phyloP scores from a whole-genome alignment of 1,284 basidiomycete genomes.

The Ceratobasidium sp. region DNA sequence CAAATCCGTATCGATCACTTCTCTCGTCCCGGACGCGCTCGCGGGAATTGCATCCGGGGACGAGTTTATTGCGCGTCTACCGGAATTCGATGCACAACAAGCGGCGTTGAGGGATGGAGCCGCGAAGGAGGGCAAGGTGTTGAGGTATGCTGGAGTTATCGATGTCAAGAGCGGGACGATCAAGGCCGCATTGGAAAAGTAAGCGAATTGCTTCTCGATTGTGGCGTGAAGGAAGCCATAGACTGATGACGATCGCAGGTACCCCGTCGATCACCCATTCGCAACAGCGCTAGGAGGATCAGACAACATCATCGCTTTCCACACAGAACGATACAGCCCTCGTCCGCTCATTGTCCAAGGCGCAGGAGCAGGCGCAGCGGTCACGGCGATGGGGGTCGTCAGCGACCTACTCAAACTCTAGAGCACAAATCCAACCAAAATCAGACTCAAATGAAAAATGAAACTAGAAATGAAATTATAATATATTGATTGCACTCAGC shows the following conservation, averaged over 20 bases:
- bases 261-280: constrained; percentile 90
- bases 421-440: neutral
- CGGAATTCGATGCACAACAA: constrained; percentile 88
- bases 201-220: constrained; percentile 52
- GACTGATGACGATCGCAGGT: constrained; percentile 65
- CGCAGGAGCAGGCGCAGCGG: constrained; percentile 94
- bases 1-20: constrained; percentile 84
- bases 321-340: constrained; percentile 88
- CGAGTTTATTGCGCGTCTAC: constrained; percentile 85
- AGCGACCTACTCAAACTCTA: constrained; percentile 75
- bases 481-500: neutral
- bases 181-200: constrained; percentile 92
- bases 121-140: constrained; percentile 80
- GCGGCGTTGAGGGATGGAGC: constrained; percentile 83
- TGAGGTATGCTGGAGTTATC: constrained; percentile 95
- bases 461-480: neutral
- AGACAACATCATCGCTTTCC: constrained; percentile 98
- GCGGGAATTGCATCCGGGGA: constrained; percentile 74
- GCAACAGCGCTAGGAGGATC: constrained; percentile 95
- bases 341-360: constrained; percentile 94
- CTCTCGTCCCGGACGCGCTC: constrained; percentile 86
- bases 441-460: neutral
- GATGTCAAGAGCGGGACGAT: constrained; percentile 82
- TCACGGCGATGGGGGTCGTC: constrained; percentile 98
- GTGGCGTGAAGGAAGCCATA: too few species aligned